Conservation (phyloP, 306 rosid genomes). For the Cicer chorassanicum region DNA sequence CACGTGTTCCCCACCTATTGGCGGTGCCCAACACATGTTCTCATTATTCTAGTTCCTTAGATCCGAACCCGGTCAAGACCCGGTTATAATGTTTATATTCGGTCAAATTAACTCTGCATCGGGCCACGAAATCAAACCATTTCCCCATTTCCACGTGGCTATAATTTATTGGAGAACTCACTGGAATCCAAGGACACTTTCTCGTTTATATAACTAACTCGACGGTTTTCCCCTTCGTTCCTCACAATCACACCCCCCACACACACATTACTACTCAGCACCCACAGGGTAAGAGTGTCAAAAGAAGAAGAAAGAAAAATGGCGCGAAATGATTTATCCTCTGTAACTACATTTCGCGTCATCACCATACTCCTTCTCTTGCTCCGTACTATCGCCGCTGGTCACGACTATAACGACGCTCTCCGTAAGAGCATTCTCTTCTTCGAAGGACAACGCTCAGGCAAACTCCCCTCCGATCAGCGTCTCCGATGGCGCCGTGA, state of each 20-base stretch:
- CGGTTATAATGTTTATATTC: conserved; percentile 25
- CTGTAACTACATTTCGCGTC: conserved; percentile 49
- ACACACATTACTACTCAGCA: not conserved
- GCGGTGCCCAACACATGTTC: conserved; percentile 52
- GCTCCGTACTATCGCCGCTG: conserved; percentile 45
- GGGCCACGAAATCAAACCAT: conserved; percentile 56
- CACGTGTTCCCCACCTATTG: conserved; percentile 63
- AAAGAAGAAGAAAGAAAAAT: not conserved
- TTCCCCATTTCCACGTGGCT: conserved; percentile 56
- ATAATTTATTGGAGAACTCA: not conserved
- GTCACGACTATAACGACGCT: conserved; percentile 82
- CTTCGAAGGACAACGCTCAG: conserved; percentile 99
- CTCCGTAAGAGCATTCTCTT: conserved; percentile 89
- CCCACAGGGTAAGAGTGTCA: conserved; percentile 10
- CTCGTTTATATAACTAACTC: conserved; percentile 65
- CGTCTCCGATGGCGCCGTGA: conserved; percentile 89
- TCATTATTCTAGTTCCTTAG: conserved; percentile 30
- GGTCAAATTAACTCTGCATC: conserved; percentile 60
- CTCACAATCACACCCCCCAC: not conserved
- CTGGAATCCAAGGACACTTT: conserved; percentile 86
- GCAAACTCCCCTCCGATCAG: conserved; percentile 79
- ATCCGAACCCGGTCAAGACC: conserved; percentile 48
- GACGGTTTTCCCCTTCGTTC: conserved; percentile 43
- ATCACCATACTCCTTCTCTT: conserved; percentile 50
- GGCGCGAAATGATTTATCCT: conserved; percentile 51